A percentile compares a stretch with the other conserved stretches of the same genome.
These are phyloP conservation scores for Litsea cubeba DNA, from an alignment of 164 flowering plant genomes.

Conservation along the genomic window DNA sequence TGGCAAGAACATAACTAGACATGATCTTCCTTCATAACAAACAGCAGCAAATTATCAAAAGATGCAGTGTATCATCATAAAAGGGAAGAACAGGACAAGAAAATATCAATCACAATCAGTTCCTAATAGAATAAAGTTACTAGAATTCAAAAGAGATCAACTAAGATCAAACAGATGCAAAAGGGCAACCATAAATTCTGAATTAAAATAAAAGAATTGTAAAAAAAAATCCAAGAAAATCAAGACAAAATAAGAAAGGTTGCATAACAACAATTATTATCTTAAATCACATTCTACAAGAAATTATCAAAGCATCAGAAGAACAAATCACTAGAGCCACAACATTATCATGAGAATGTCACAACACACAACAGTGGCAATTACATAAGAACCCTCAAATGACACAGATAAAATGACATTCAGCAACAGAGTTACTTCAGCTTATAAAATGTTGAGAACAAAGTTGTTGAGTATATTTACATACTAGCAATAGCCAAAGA, in stretches of 20 bases:
- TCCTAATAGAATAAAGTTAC: too few species aligned
- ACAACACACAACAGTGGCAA: neutral
- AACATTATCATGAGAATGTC: neutral
- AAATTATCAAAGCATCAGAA: neutral
- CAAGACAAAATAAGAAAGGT: neutral
- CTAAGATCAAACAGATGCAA: too few species aligned
- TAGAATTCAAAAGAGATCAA: too few species aligned
- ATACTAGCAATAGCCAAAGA: slow-evolving; percentile 5
- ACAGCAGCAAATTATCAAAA: too few species aligned
- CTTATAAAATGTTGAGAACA: neutral
- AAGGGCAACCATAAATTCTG: too few species aligned
- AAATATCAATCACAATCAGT: too few species aligned
- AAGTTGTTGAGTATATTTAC: slow-evolving; percentile 11
- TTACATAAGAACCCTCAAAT: neutral
- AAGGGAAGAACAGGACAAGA: too few species aligned
- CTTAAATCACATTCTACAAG: neutral
- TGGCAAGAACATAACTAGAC: too few species aligned
- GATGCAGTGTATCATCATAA: too few species aligned
- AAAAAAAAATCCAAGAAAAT: too few species aligned
- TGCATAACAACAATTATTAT: neutral
- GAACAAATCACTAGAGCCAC: neutral
- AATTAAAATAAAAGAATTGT: too few species aligned
- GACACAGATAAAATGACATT: neutral
- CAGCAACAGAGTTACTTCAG: neutral
- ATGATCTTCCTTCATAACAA: too few species aligned